Evolutionary conservation across 2,329 filamentous ascomycete genomes (phyloP).

Genomic region (Zalaria obscura): DNA sequence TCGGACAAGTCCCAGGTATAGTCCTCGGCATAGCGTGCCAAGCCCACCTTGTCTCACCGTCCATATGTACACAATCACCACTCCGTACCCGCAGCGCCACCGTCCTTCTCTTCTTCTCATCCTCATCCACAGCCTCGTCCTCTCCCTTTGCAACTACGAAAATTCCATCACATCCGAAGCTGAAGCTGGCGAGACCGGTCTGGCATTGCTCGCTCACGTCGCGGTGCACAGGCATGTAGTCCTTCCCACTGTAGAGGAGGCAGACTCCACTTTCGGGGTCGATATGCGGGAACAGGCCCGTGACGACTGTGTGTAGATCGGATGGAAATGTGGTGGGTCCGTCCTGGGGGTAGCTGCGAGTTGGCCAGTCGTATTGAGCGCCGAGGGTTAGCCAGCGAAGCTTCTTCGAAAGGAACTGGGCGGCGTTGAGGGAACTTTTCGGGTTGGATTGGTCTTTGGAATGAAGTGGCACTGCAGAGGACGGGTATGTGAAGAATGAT

Average conservation of each 20-base stretch:
- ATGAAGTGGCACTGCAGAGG: slow-evolving; percentile 8
- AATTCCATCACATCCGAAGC: slow-evolving; percentile 8
- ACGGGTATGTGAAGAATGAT: slow-evolving; percentile 19
- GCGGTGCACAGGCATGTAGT: slow-evolving; percentile 9
- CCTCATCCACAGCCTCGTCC: slow-evolving; percentile 3
- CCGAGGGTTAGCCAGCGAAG: slow-evolving; percentile 9
- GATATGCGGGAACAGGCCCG: slow-evolving; percentile 6
- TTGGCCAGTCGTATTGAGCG: slow-evolving; percentile 9
- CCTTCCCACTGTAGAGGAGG: slow-evolving; percentile 7
- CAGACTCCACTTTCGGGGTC: slow-evolving; percentile 6
- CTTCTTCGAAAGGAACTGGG: slow-evolving; percentile 6
- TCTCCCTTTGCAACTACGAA: slow-evolving; percentile 7
- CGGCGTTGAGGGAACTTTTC: slow-evolving; percentile 5
- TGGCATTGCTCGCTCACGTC: slow-evolving; percentile 7
- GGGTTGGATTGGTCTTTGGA: slow-evolving; percentile 1
- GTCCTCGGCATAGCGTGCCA: slow-evolving; percentile 10
- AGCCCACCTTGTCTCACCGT: slow-evolving; percentile 8
- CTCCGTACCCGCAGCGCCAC: slow-evolving; percentile 6
- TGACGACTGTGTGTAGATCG: slow-evolving; percentile 4
- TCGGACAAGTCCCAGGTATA: slow-evolving; percentile 6
- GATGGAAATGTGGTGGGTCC: slow-evolving; percentile 5
- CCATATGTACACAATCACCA: slow-evolving; percentile 7
- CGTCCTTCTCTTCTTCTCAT: slow-evolving; percentile 11
- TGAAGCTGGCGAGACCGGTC: slow-evolving; percentile 5
- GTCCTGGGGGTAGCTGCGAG: slow-evolving; percentile 6